A percentile compares a stretch with the other conserved stretches of the same genome.
Evolutionary conservation across 768 basidiomycete species (phyloP).

Genomic region (Termitomyces sp.): DNA sequence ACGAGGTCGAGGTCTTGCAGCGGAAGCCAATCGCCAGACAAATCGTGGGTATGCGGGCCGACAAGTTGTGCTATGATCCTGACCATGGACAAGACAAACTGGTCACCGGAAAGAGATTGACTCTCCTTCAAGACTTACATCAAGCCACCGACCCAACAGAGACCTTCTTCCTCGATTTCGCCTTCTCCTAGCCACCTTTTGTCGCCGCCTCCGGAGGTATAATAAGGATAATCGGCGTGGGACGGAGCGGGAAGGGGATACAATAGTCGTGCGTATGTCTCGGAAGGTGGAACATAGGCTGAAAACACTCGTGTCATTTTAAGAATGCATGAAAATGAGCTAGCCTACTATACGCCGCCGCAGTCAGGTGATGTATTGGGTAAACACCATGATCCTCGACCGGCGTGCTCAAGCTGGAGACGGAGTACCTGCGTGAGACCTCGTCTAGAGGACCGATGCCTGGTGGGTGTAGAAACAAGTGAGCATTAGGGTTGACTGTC

Average conservation of each 20-base stretch:
- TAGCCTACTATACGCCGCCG: slow-evolving; percentile 26
- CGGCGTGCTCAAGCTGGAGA: slow-evolving; percentile 13
- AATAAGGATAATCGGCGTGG: slow-evolving; percentile 66
- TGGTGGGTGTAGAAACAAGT: slow-evolving; percentile 61
- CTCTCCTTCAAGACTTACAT: slow-evolving; percentile 32
- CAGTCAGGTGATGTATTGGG: slow-evolving; percentile 26
- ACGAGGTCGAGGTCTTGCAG: slow-evolving; percentile 47
- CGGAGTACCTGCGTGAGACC: slow-evolving; percentile 3
- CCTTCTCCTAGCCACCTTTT: slow-evolving; percentile 53
- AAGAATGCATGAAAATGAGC: neutral
- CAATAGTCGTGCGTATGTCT: slow-evolving; percentile 37
- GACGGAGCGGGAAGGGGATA: slow-evolving; percentile 52
- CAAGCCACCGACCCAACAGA: slow-evolving; percentile 68
- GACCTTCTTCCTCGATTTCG: slow-evolving; percentile 50
- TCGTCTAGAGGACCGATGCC: slow-evolving; percentile 36
- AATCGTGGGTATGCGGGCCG: slow-evolving; percentile 35
- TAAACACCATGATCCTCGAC: slow-evolving; percentile 42
- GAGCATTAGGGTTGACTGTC: slow-evolving; percentile 65
- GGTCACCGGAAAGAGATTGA: neutral
- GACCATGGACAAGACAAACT: neutral
- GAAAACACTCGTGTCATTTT: slow-evolving; percentile 17
- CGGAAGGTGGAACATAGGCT: slow-evolving; percentile 24
- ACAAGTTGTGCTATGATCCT: slow-evolving; percentile 64
- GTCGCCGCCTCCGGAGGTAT: slow-evolving; percentile 66
- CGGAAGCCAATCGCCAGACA: slow-evolving; percentile 24